Base-by-base conservation (phyloP, 768 basidiomycete species). In the Termitomyces sp. region DNA sequence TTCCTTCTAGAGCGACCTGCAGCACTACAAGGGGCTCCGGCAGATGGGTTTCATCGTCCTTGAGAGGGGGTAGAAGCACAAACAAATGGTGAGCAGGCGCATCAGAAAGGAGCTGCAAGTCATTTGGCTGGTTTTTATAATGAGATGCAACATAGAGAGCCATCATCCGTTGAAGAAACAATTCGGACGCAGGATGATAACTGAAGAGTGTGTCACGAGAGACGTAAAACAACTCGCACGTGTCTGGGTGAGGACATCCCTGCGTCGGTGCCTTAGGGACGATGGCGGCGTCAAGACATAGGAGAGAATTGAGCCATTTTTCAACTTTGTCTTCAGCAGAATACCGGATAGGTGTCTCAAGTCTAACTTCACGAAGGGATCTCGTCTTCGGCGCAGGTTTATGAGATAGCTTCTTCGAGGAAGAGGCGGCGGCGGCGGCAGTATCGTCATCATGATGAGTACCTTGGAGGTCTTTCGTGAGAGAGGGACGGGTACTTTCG, bases 41-140 rank as follows among this genome's bases (percentile, higher is more conserved):
- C 0, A 99, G 81, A 53, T 87, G 83, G n/a, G 81, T 87, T 69
- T 94, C 93, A 61, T 95, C 90, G 57, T 95, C 91, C 67, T 89
- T 87, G 51, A 98, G 81, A 0, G 97, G 97, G 0, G 95, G 95
- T 1, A 98, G 78, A 0, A 99, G 83, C 1, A 99, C 97, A 64
- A 98, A 99, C 15, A 99, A 81, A 66, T 95, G 93, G 69, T 98
- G 96, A 0, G 94, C 95, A 0, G 97, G 97, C 0, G 97, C 97
- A 66, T 99, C 97, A 12, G 90, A 92, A 72, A 98, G 84, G 54
- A 99, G 82, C 71, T 98, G 96, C n/a, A 99, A 80, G 70, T 99
- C 97, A 69, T 99, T 98, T 20, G 97, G 97, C 68, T 95, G 93
- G 72, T 98, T 99, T 75, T 99, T 99, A 78, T 99, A 99, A 70